Evolutionary conservation across 495 filamentous ascomycete species (phyloP).

Genomic region (Daldinia caldariorum): DNA sequence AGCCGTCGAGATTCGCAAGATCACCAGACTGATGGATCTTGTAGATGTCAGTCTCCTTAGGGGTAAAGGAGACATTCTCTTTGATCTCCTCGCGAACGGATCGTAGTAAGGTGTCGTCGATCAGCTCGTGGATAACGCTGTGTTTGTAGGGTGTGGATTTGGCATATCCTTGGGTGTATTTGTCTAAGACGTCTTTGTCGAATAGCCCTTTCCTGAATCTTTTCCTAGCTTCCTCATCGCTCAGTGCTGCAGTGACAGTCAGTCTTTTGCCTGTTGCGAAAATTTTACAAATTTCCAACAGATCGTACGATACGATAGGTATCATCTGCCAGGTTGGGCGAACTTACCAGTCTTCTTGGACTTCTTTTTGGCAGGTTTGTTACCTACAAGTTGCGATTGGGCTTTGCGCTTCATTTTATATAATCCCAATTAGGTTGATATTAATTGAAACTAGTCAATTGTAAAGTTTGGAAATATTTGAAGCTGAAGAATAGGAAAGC

Average conservation of each 20-base stretch:
- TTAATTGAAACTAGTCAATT: neutral
- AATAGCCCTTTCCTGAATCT: constrained; percentile 82
- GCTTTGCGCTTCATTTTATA: constrained; percentile 62
- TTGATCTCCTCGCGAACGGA: constrained; percentile 89
- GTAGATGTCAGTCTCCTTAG: constrained; percentile 99
- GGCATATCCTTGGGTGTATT: constrained; percentile 76
- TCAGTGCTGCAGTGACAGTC: constrained; percentile 50
- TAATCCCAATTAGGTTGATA: constrained; percentile 40
- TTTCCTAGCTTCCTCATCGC: constrained; percentile 56
- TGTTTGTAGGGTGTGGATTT: constrained; percentile 87
- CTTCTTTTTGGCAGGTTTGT: constrained; percentile 56
- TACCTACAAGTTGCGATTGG: constrained; percentile 46
- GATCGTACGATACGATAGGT: constrained; percentile 43
- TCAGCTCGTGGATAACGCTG: constrained; percentile 82
- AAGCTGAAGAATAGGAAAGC: constrained; percentile 2
- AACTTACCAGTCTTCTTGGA: constrained; percentile 58
- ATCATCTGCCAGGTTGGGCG: constrained; percentile 5
- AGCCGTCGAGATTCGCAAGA: constrained; percentile 93
- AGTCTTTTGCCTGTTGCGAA: constrained; percentile 21
- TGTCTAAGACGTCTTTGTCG: constrained; percentile 68
- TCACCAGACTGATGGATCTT: constrained; percentile 99
- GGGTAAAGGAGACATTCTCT: constrained; percentile 89
- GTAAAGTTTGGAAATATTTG: neutral
- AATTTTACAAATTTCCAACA: neutral
- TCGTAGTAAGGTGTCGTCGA: constrained; percentile 82